phyloP scores from a whole-genome alignment of 2,329 filamentous ascomycete species.

The Monosporascus ibericus region DNA sequence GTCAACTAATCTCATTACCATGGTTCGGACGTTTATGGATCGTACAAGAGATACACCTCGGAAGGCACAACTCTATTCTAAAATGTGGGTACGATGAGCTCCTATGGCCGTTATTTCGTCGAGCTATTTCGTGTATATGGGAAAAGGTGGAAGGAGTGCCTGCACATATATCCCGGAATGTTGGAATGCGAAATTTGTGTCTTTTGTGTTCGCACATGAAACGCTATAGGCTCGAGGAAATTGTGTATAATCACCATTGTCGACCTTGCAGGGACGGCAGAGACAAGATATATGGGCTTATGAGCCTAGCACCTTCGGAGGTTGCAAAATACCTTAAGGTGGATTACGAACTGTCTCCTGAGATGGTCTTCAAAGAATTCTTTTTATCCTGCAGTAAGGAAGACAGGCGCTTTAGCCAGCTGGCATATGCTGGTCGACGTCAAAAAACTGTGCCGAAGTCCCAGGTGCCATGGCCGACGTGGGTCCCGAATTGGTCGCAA shows the following conservation, averaged over 20 bases:
- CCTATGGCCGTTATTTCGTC: slow-evolving; percentile 7
- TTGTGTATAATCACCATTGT: not conserved
- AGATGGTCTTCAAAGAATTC: slow-evolving; percentile 5
- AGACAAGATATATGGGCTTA: slow-evolving; percentile 13
- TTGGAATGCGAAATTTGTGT: fast-evolving
- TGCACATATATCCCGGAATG: not conserved
- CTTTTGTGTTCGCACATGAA: not conserved
- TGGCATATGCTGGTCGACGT: not conserved
- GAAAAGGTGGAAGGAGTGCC: not conserved
- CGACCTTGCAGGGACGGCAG: slow-evolving; percentile 4
- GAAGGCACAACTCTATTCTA: slow-evolving; percentile 4
- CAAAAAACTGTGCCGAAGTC: not conserved
- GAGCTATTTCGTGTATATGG: slow-evolving; percentile 3
- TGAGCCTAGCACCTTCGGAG: slow-evolving; percentile 3
- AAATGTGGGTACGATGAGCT: slow-evolving; percentile 12
- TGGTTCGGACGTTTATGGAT: slow-evolving; percentile 13
- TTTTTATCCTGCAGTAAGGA: slow-evolving; percentile 1
- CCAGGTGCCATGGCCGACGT: slow-evolving; percentile 5
- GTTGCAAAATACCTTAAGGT: slow-evolving; percentile 1
- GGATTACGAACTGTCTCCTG: slow-evolving; percentile 2
- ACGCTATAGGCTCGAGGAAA: not conserved
- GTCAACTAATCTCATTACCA: not conserved
- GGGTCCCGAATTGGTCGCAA: slow-evolving; percentile 11
- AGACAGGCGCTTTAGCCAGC: not conserved
- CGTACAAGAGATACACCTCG: slow-evolving; percentile 14